Base-by-base conservation (phyloP, 345 rosid genomes). In the Cardamine occulta region DNA sequence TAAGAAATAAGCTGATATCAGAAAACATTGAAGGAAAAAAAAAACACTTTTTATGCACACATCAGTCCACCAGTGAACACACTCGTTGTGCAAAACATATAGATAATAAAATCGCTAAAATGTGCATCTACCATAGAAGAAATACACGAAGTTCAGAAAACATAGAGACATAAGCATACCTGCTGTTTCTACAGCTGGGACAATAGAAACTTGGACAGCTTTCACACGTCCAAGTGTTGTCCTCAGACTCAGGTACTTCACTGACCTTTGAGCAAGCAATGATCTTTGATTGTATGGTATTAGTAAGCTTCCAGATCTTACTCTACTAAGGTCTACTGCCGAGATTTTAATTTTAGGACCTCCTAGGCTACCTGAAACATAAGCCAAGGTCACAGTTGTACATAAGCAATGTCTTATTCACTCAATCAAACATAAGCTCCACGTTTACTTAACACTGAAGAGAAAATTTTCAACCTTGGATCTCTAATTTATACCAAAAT, bases 311-410 rank as follows among this genome's bases (percentile, higher is more conserved):
- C 75, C 79, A 68, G 71, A 53, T 45, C 82, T 79, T 28, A 63
- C 55, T 5, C 47, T 55, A 61, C 67, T 44, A 18, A 68, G 60
- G 13, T 74, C 73, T 29, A 47, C 39, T 4, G 82, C 70, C 15
- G 79, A 61, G 19, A 69, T 63, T 73, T 79, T 79, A 18, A 74
- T 35, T 17, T 79, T 73, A 26, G 82, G 70, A 62, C 54, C 78
- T 74, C 84, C 82, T 74, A 83, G 66, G 78, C 82, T 79, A 74
- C 82, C 82, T 79, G 71, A 60, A 68, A 55, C 4, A 55, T 32
- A 61, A 17, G 13, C 47, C 35, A 34, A 24, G 3, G 8, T 61
- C 68, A 21, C 57, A 52, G 9, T 26, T 51, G 59, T 37, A 15
- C 63, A 56, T 28, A 64, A 54, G 17, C 59, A 66, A 74, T 14